Evolutionary conservation across 2,329 filamentous ascomycete genomes (phyloP), one percentile per base, ranked within the genome.

Genomic region (Thelonectria discophora): DNA sequence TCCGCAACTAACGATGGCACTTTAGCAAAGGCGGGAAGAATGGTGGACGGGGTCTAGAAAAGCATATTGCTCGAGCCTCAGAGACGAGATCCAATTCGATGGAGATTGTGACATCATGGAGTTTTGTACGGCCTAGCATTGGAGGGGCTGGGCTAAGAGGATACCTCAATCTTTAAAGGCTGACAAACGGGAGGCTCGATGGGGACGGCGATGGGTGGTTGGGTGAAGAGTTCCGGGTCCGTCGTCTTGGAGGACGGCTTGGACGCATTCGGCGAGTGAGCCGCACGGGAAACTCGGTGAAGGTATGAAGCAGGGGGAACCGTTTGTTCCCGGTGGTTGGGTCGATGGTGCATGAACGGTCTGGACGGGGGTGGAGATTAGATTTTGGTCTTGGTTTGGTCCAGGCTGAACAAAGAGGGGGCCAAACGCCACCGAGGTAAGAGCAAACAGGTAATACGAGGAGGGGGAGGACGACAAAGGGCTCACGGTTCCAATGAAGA

Each of bases 51-150:
- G 34, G 32, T 39, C 21, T 51, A 34, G 37, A 20, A 20, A 34
- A 60, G 13, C 20, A 51, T 43, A 34, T 27, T 17, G 27, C 27
- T 10, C 27, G 8, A 30, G 27, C 2, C 43, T 27, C 43, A 34
- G 42, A 37, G 18, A 43, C 12, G 10, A 40, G 32, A 20, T 21
- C 34, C 37, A 21, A 24, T 6, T 24, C 32, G 12, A 61, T 57
- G 47, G 59, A 9, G 37, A 15, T 60, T 62, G 69, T 71, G 69
- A 71, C 71, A 69, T 71, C 69, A 71, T 71, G 50, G 58, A 65
- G 69, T 70, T 69, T 71, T 71, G 50, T 55, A 65, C 15, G 32
- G 42, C 12, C 20, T 12, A 9, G 11, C 12, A 15, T 37, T 37
- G 34, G 42, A 21, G 12, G 20, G 3, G 45, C 15, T 17, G 12